phyloP scores from a whole-genome alignment of 805 yeast genomes.

The Hanseniaspora pseudoguilliermondii region DNA sequence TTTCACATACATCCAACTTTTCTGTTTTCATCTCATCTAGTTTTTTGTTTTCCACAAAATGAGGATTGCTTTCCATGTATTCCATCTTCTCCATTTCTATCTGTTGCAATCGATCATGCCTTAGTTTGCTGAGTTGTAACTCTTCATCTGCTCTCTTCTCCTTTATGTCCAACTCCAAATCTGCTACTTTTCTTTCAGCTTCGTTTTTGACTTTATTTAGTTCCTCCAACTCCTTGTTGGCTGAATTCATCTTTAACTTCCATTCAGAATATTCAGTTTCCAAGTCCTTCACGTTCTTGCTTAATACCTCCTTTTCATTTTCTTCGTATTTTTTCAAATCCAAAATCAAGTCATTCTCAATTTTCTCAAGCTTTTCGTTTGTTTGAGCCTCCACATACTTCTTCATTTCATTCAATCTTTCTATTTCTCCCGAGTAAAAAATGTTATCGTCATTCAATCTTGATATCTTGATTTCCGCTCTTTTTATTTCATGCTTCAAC shows the following conservation, averaged over 20 bases:
- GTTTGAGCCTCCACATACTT: constrained; percentile 16
- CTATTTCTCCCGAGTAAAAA: constrained; percentile 17
- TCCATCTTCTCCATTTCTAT: constrained; percentile 10
- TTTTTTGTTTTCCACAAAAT: not conserved
- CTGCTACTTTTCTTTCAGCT: constrained; percentile 16
- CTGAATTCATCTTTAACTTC: not conserved
- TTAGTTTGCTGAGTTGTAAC: constrained; percentile 9
- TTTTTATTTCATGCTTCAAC: constrained; percentile 20
- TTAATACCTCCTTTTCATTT: constrained; percentile 14
- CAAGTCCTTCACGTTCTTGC: not conserved
- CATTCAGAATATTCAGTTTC: not conserved
- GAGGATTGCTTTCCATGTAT: not conserved
- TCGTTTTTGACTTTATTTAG: constrained; percentile 14
- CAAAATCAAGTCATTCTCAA: constrained; percentile 20
- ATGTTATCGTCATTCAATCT: constrained; percentile 19
- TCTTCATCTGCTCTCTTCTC: constrained; percentile 17
- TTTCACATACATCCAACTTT: not conserved
- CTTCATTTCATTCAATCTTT: constrained; percentile 17
- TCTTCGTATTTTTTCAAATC: constrained; percentile 18
- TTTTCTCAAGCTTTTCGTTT: constrained; percentile 19
- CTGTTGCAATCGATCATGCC: constrained; percentile 13
- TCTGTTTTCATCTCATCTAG: not conserved
- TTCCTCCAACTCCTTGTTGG: constrained; percentile 18
- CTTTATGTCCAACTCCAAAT: constrained; percentile 18
- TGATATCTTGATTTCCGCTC: constrained; percentile 18